phyloP scores from a whole-genome alignment of 352 stramenopile species.

The Thalassiosira mediterranea region DNA sequence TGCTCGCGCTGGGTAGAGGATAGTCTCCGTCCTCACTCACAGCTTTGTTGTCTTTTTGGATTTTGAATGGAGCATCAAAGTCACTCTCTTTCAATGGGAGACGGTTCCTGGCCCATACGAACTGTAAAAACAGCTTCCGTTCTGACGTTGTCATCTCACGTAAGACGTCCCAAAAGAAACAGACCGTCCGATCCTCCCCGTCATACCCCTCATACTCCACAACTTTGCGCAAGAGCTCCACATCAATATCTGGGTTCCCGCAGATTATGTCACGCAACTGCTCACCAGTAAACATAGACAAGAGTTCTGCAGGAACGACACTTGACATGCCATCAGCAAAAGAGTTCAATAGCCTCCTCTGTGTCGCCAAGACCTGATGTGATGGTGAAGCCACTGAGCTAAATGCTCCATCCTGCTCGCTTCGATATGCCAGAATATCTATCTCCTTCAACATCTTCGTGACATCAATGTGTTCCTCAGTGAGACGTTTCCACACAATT shows the following conservation, averaged over 20 bases:
- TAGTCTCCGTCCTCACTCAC: conserved; percentile 75
- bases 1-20: conserved; percentile 95
- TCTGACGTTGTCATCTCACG: conserved; percentile 89
- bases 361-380: conserved; percentile 62
- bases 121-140: conserved; percentile 94
- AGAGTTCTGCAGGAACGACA: conserved; percentile 95
- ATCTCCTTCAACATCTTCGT: conserved; percentile 69
- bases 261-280: conserved; percentile 97
- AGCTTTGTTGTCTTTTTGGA: conserved; percentile 75
- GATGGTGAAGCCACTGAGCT: conserved; percentile 3
- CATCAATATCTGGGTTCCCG: conserved; percentile 94
- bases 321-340: conserved; percentile 89
- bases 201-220: conserved; percentile 96
- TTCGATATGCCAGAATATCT: conserved; percentile 65
- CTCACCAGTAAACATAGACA: conserved; percentile 93
- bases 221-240: conserved; percentile 93
- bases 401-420: conserved; percentile 39
- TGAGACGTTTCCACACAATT: conserved; percentile 75
- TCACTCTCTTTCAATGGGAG: conserved; percentile 96
- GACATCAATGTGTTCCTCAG: conserved; percentile 59
- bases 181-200: conserved; percentile 89
- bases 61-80: conserved; percentile 91
- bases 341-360: conserved; percentile 80
- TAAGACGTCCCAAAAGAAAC: conserved; percentile 95
- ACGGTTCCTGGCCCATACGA: conserved; percentile 96